A percentile compares a stretch with the other conserved stretches of the same genome.
phyloP scores from a whole-genome alignment of 169 alveolate genomes.

The Eimeria sp. region DNA sequence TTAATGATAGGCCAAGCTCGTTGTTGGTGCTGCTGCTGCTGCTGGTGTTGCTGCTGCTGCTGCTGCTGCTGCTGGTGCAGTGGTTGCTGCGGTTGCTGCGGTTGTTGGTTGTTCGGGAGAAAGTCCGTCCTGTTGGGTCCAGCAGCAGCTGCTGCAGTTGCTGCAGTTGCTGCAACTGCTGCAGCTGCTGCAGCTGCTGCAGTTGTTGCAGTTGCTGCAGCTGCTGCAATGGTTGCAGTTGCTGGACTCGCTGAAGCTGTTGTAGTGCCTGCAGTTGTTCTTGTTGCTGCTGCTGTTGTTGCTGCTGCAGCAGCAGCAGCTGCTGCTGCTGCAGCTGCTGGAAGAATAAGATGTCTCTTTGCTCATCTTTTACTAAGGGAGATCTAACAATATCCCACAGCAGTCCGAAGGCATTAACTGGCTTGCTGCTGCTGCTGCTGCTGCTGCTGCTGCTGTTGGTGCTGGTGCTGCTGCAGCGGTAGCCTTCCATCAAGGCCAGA shows the following conservation, averaged over 20 bases:
- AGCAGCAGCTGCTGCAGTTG: background rate
- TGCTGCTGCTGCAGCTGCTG: slow-evolving; percentile 39
- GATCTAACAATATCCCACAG: slow-evolving; percentile 30
- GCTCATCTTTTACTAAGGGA: slow-evolving; percentile 20
- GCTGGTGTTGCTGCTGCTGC: background rate
- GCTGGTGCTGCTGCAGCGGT: slow-evolving; percentile 36
- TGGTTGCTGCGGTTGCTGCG: slow-evolving; percentile 17
- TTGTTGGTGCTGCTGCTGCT: background rate
- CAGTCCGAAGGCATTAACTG: background rate
- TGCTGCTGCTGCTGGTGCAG: background rate
- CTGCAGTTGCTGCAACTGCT: no score
- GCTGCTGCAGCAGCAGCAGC: no score
- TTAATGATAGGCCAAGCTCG: background rate
- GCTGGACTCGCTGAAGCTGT: slow-evolving; percentile 20
- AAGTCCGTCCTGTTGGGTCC: background rate
- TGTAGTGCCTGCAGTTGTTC: background rate
- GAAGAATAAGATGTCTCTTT: background rate
- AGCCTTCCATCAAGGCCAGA: slow-evolving; percentile 11
- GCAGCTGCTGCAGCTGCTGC: no score
- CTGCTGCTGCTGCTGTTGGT: slow-evolving; percentile 53
- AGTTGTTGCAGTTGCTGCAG: slow-evolving; percentile 31
- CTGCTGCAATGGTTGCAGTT: background rate
- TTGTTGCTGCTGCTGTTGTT: background rate
- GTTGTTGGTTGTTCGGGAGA: background rate
- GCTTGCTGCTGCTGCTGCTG: slow-evolving; percentile 38